Conservation (phyloP, 257 asterid genomes). For the Paulownia fortunei region DNA sequence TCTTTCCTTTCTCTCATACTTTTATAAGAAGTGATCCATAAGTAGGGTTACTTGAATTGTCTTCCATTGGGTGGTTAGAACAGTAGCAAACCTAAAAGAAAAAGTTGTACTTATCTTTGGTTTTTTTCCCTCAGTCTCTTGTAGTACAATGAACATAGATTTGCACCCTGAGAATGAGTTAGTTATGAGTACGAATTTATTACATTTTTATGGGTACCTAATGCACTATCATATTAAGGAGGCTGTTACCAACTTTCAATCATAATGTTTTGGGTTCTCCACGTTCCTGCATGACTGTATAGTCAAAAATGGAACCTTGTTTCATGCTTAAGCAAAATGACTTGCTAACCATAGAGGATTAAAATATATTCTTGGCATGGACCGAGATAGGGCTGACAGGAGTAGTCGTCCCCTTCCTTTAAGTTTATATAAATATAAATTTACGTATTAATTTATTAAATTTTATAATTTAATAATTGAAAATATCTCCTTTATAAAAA, state of each 20-base stretch:
- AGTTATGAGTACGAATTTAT: too few relatives aligned
- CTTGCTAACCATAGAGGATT: background rate
- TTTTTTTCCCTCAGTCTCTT: background rate
- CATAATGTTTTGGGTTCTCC: background rate
- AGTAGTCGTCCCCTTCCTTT: too few relatives aligned
- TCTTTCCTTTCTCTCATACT: background rate
- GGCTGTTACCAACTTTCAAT: background rate
- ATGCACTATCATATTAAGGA: background rate
- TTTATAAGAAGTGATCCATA: background rate
- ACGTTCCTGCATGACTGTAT: background rate
- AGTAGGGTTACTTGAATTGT: too few relatives aligned
- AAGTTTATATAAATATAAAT: too few relatives aligned
- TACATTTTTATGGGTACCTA: background rate
- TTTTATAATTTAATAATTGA: too few relatives aligned
- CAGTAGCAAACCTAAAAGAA: slow-evolving; percentile 29
- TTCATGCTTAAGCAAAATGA: slow-evolving; percentile 21
- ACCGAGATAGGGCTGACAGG: too few relatives aligned
- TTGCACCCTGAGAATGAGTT: too few relatives aligned
- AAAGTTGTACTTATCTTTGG: slow-evolving; percentile 18
- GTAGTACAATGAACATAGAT: too few relatives aligned
- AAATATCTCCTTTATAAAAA: too few relatives aligned
- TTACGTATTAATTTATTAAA: too few relatives aligned
- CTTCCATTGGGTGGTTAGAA: slow-evolving; percentile 14
- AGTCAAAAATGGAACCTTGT: background rate
- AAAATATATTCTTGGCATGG: too few relatives aligned